Base-by-base conservation (phyloP, 2,329 filamentous ascomycete genomes). In the Raffaelea ambrosiae region DNA sequence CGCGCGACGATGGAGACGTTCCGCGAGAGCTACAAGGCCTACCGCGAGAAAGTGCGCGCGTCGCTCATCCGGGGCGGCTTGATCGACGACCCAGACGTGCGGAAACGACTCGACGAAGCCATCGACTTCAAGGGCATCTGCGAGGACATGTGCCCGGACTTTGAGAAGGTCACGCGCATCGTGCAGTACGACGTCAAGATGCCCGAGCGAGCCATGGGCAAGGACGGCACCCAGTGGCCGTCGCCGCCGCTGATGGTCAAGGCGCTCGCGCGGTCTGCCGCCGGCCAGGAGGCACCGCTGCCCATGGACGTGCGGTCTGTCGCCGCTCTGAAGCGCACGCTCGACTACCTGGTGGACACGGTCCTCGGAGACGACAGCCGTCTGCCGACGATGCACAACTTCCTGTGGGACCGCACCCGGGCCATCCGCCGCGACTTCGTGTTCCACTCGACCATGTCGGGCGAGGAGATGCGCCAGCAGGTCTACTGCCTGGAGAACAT, bases 101-200 rank as follows among this genome's bases (percentile, higher is more conserved):
- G 75, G 48, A 79, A 81, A 57, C 73, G 71, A 18, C 68, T 85
- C 8, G 71, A 77, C 49, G 74, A 84, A 58, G 81, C 81, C 7
- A 77, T 84, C 43, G 73, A 77, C 39, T 85, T 85, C 58, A 80
- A 80, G 58, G 81, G 81, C 14, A 82, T 81, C 41, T 84, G 80
- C 56, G 77, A 84, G 55, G 77, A 82, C 22, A 84, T 84, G 81
- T 85, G 81, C 51, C 81, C 81, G 5, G 77, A 83, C 53, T 83
- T 76, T 60, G 81, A 85, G 59, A 77, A 76, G 59, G 72, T 82
- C 31, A 76, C 71, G 44, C 72, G 81, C 51, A 83, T 84, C 48
- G 74, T 74, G 43, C 78, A 84, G 58, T 67, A 71, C 55, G 77
- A 83, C 51, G 71, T 81, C 20, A 72, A 76, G 53, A 64, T 64